These are phyloP conservation scores for Dimocarpus longan DNA, from an alignment of 345 rosid species.

Conservation along the genomic window DNA sequence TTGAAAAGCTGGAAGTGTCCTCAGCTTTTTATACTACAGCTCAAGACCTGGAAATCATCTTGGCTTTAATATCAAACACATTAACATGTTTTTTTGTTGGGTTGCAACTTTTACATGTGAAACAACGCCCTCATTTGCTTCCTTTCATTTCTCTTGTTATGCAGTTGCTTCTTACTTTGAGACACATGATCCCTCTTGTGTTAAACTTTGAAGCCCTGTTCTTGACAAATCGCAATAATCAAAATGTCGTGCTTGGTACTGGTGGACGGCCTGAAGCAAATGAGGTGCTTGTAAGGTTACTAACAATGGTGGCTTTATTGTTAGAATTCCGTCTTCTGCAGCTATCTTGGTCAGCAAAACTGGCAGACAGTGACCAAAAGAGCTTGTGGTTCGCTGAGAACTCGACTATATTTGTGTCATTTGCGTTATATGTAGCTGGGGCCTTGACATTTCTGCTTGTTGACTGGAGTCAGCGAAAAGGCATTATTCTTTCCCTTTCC, in stretches of 20 bases:
- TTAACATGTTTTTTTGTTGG: constrained; percentile 41
- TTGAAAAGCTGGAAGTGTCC: constrained; percentile 25
- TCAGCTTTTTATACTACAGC: constrained; percentile 22
- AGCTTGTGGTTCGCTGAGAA: constrained; percentile 43
- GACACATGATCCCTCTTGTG: constrained; percentile 47
- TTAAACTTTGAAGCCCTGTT: constrained; percentile 46
- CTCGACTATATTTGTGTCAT: constrained; percentile 33
- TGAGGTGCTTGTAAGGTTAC: constrained; percentile 45
- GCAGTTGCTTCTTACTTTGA: constrained; percentile 47
- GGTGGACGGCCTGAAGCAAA: constrained; percentile 44
- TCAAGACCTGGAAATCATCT: constrained; percentile 45
- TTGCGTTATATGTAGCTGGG: constrained; percentile 39
- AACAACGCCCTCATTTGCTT: constrained; percentile 38
- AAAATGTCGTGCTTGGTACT: constrained; percentile 22
- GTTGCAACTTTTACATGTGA: constrained; percentile 44
- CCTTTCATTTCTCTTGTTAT: constrained; percentile 44
- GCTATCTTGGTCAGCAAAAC: constrained; percentile 41
- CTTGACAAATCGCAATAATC: constrained; percentile 12
- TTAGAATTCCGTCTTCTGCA: constrained; percentile 48
- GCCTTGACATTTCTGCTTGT: constrained; percentile 37
- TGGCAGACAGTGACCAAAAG: constrained; percentile 16
- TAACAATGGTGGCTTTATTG: constrained; percentile 48
- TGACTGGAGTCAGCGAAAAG: constrained; percentile 16
- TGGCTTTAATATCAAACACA: constrained; percentile 45
- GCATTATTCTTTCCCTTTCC: background rate